Conservation (phyloP, 1,284 basidiomycete genomes). For the Grifola frondosa region DNA sequence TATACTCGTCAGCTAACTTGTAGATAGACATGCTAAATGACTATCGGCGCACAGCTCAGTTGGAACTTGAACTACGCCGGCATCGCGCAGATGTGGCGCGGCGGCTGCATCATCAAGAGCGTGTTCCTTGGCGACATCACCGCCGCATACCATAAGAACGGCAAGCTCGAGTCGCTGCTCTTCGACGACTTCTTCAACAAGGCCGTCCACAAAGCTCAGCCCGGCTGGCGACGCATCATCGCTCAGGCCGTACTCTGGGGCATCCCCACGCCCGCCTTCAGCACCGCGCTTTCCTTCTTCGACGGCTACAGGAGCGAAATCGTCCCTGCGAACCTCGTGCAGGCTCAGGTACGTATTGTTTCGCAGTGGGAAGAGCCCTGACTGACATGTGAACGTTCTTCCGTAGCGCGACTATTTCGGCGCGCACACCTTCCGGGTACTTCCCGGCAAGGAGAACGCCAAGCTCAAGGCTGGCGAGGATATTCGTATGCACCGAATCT, state of each 20-base stretch:
- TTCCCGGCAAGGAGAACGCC: constrained; percentile 86
- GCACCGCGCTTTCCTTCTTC: constrained; percentile 97
- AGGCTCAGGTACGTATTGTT: constrained; percentile 71
- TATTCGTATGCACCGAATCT: constrained; percentile 65
- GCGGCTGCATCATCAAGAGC: constrained; percentile 99
- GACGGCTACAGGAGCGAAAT: constrained; percentile 95
- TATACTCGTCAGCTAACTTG: constrained; percentile 18
- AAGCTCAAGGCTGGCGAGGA: constrained; percentile 81
- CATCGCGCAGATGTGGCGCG: constrained; percentile 99
- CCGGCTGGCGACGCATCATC: constrained; percentile 96
- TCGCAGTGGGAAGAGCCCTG: not conserved
- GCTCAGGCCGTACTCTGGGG: constrained; percentile 98
- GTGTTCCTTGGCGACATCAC: constrained; percentile 97
- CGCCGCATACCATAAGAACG: constrained; percentile 86
- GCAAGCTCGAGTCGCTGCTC: constrained; percentile 88
- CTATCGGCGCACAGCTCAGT: constrained; percentile 41
- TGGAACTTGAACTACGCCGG: constrained; percentile 95
- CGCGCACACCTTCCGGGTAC: constrained; percentile 92
- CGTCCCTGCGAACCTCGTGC: constrained; percentile 92
- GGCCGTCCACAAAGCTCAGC: constrained; percentile 92
- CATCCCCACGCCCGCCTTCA: constrained; percentile 94
- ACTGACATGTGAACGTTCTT: constrained; percentile 31
- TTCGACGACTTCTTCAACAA: constrained; percentile 99
- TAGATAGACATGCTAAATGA: constrained; percentile 16
- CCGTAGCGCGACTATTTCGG: constrained; percentile 87